phyloP scores from a whole-genome alignment of 2,329 filamentous ascomycete genomes.

The Trichoderma simmonsii region DNA sequence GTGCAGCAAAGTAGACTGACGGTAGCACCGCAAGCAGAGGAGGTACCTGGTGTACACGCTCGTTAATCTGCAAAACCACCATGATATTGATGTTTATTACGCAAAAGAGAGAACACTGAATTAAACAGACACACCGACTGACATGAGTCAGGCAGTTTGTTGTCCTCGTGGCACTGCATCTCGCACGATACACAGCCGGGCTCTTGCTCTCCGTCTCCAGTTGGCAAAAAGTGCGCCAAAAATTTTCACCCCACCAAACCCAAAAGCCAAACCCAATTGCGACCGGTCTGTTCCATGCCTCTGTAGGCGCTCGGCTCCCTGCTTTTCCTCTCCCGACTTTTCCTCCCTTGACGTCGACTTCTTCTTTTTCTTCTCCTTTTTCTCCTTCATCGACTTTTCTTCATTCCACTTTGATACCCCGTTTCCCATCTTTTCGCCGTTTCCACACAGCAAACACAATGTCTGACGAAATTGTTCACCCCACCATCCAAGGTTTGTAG shows the following conservation, averaged over 20 bases:
- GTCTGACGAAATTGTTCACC: constrained; percentile 65
- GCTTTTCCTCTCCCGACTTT: neutral
- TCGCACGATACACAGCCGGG: neutral
- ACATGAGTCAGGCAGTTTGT: neutral
- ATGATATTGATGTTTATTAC: neutral
- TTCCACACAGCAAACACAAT: constrained; percentile 43
- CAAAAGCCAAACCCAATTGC: constrained; percentile 5
- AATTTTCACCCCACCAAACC: constrained; percentile 25
- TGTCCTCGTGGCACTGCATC: neutral
- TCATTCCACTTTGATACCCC: constrained; percentile 8
- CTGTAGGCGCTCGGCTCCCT: constrained; percentile 20
- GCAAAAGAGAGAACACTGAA: too few relatives aligned
- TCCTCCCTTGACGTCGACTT: neutral
- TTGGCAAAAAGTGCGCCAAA: constrained; percentile 15
- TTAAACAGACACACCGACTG: neutral
- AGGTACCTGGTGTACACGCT: neutral
- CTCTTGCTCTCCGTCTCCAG: neutral
- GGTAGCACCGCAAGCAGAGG: neutral
- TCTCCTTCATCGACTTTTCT: neutral
- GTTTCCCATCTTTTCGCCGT: constrained; percentile 17
- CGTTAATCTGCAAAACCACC: neutral
- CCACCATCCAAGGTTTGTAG: constrained; percentile 64
- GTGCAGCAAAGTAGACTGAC: neutral
- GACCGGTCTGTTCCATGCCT: constrained; percentile 7
- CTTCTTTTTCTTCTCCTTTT: neutral